phyloP scores from a whole-genome alignment of 176 grass and related monocot species.

The Aegilops umbellulata region DNA sequence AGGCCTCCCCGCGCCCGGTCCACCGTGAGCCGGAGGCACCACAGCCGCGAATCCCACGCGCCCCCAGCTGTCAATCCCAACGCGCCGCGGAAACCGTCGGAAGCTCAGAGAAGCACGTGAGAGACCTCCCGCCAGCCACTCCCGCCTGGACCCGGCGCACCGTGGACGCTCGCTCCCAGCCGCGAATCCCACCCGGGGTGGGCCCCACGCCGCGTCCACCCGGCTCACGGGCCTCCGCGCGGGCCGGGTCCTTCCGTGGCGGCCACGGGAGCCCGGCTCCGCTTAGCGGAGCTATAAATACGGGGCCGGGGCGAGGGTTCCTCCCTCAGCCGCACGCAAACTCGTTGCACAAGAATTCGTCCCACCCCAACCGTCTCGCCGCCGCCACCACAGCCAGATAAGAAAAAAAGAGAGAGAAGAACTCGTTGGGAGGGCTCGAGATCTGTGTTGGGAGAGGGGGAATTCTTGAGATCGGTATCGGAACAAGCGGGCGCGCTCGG shows the following conservation, averaged over 20 bases:
- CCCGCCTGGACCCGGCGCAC: neutral
- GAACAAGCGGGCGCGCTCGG: constrained; percentile 54
- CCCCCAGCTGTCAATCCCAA: neutral
- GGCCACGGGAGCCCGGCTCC: constrained; percentile 18
- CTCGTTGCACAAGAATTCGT: constrained; percentile 16
- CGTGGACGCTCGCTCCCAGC: neutral
- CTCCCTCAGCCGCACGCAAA: constrained; percentile 37
- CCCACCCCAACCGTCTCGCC: constrained; percentile 10
- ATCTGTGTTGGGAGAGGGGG: neutral
- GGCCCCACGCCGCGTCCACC: neutral
- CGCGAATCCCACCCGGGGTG: neutral
- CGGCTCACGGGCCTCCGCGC: neutral
- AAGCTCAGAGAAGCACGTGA: constrained; percentile 1
- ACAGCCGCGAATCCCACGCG: neutral
- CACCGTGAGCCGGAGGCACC: neutral
- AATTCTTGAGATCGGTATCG: constrained; percentile 37
- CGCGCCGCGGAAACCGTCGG: neutral
- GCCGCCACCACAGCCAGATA: constrained; percentile 20
- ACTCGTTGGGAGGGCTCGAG: neutral
- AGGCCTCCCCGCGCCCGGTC: neutral
- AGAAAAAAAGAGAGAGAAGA: neutral
- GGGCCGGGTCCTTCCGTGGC: constrained; percentile 10
- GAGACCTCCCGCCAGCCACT: no score
- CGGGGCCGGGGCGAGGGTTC: constrained; percentile 7
- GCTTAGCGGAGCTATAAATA: constrained; percentile 10